Base-by-base conservation (phyloP, 768 basidiomycete genomes). In the Pisolithus tinctorius region DNA sequence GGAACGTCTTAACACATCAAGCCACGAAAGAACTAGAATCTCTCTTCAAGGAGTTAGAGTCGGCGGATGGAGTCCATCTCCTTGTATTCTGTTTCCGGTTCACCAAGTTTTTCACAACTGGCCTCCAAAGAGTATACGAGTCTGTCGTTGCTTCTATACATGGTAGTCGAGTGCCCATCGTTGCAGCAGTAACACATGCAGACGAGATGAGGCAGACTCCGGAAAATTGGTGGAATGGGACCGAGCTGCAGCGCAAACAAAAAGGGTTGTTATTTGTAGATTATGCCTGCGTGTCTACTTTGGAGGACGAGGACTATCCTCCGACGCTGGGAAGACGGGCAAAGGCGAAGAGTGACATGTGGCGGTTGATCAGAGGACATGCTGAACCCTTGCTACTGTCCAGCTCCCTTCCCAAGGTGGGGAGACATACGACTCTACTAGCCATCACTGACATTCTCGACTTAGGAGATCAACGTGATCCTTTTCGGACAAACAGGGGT, bases 401-500 rank as follows among this genome's bases (percentile, higher is more conserved):
- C 27, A 5, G 2, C 6, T 45, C 26, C 4, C 43, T 27, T 5
- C 43, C 43, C 1, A 29, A 45, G 26, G 25, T 45, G n/a, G 29
- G 26, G 16, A 9, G 26, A 29, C 5, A 14, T n/a, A 16, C 4
- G 2, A 6, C 7, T 23, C 40, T 9, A 10, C 16, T 26, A 13
- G 16, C 25, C 13, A 14, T 45, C 29, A n/a, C 27, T 45, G 2
- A 45, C 14, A 16, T n/a, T 10, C 27, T 9, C 43, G 27, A 14
- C 27, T 5, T 17, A 45, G 43, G 26, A 29, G 26, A 14, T 45
- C 26, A 52, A 52, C 13, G 29, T 52, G 6, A 41, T 55, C 9
- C 25, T 55, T 3, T 51, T 53, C n/a, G 53, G 53, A n/a, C 27
- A 47, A 34, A 47, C 50, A n/a, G 53, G 53, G 11, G 30, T 36